Conservation (phyloP, 306 rosid genomes). For the Coriaria nepalensis region DNA sequence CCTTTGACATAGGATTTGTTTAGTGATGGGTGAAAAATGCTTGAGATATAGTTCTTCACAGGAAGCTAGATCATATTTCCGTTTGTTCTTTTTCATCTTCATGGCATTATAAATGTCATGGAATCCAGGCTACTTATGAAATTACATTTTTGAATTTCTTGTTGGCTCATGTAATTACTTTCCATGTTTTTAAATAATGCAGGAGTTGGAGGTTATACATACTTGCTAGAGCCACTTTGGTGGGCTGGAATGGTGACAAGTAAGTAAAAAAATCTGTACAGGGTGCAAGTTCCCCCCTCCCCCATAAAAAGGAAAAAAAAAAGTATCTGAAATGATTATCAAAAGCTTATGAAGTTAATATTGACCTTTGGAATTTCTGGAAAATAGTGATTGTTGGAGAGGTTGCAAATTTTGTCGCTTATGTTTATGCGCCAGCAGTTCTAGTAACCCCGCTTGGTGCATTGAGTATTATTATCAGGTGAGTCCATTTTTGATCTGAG, state of each 20-base stretch:
- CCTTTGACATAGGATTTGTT: too few relatives aligned
- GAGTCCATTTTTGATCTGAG: slow-evolving; percentile 2
- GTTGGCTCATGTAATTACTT: slow-evolving; percentile 4
- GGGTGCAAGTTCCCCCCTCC: background rate
- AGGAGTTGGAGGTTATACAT: slow-evolving; percentile 88
- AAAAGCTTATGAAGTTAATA: slow-evolving; percentile 15
- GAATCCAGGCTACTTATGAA: too few relatives aligned
- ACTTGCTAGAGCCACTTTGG: slow-evolving; percentile 89
- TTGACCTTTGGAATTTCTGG: slow-evolving; percentile 13
- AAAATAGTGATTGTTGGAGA: slow-evolving; percentile 78
- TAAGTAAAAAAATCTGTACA: slow-evolving; percentile 25
- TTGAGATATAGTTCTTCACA: too few relatives aligned
- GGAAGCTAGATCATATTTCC: too few relatives aligned
- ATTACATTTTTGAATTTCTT: background rate
- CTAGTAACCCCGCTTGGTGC: slow-evolving; percentile 97
- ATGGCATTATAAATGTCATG: too few relatives aligned
- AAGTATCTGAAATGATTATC: background rate
- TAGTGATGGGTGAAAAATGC: too few relatives aligned
- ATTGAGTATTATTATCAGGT: slow-evolving; percentile 88
- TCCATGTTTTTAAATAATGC: slow-evolving; percentile 13
- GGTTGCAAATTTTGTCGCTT: slow-evolving; percentile 84
- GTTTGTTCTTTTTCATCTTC: too few relatives aligned
- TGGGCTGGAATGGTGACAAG: slow-evolving; percentile 97
- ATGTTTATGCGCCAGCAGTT: slow-evolving; percentile 89
- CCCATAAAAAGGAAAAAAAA: background rate